Evolutionary conservation across 2,329 filamentous ascomycete species (phyloP).

Genomic region (Cladosporium colombiae): DNA sequence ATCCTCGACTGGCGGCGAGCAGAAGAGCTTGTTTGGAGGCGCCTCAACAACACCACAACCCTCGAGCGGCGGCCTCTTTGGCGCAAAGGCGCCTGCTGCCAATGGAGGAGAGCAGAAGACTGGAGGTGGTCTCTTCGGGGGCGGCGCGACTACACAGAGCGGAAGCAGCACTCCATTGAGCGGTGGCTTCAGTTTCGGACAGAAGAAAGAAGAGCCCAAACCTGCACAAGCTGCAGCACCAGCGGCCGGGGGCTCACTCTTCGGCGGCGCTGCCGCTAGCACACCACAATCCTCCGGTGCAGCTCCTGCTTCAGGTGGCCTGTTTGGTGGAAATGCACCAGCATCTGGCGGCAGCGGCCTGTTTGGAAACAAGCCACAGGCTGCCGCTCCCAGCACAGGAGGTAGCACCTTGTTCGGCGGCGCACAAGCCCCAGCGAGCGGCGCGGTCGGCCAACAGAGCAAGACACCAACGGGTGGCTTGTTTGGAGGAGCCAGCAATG

Average conservation of each 20-base stretch:
- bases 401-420: slow-evolving; percentile 21
- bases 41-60: slow-evolving; percentile 15
- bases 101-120: slow-evolving; percentile 10
- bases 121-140: slow-evolving; percentile 18
- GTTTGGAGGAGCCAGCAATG: slow-evolving; percentile 17
- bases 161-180: slow-evolving; percentile 18
- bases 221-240: slow-evolving; percentile 16
- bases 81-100: slow-evolving; percentile 15
- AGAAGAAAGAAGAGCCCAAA: slow-evolving; percentile 23
- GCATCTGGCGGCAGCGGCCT: slow-evolving; percentile 3
- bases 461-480: slow-evolving; percentile 15
- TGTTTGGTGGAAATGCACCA: slow-evolving; percentile 5
- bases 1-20: slow-evolving; percentile 20
- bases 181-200: slow-evolving; percentile 21
- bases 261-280: slow-evolving; percentile 21
- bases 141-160: slow-evolving; percentile 13
- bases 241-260: slow-evolving; percentile 18
- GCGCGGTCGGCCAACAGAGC: slow-evolving; percentile 5
- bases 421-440: slow-evolving; percentile 21
- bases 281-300: slow-evolving; percentile 26
- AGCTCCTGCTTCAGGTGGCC: slow-evolving; percentile 21
- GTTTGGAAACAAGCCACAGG: slow-evolving; percentile 7
- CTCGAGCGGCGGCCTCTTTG: slow-evolving; percentile 18
- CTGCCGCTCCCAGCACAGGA: background rate
- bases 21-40: slow-evolving; percentile 20